Evolutionary conservation across 495 filamentous ascomycete species (phyloP), one percentile per base, ranked within the genome.

Genomic region (Daldinia concentrica): DNA sequence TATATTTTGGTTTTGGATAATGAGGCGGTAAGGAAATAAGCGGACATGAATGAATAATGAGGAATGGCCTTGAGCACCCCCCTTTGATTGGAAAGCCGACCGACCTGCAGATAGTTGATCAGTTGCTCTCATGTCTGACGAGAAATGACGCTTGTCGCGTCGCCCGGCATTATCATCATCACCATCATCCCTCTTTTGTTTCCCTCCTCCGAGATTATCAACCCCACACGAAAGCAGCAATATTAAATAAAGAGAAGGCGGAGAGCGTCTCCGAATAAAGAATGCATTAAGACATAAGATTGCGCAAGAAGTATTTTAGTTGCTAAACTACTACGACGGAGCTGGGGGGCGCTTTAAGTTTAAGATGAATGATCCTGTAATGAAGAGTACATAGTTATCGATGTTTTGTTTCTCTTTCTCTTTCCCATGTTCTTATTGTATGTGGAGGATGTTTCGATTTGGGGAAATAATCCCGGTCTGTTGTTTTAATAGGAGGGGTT

Each of bases 401-500:
- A 41, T 69, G 62, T 73, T 73, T 73, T 30, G 48, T 55, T 68
- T 67, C 36, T 36, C 12, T 51, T 58, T 63, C 51, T 39, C n/a
- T n/a, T n/a, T n/a, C n/a, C n/a, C n/a, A n/a, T n/a, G n/a, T n/a
- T n/a, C n/a, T n/a, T n/a, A n/a, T 27, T 27, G 56, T 62, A 17
- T 45, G 14, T 65, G 32, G 32, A 29, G 19, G 41, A 30, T 57
- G 62, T 65, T 71, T 62, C 26, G 57, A 71, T 71, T 65, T 65
- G 61, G 62, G 56, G 62, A 71, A 60, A 9, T 12, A 45, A 48
- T 30, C 17, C 29, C 12, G 34, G 63, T 37, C 24, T 32, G 11
- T 37, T 56, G 60, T 64, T 68, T 68, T 63, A 63, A 64, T 68
- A 54, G 64, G 65, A 62, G 65, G 64, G 65, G 70, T 34, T 56